phyloP scores from a whole-genome alignment of 257 asterid genomes.

The Solanum boliviense region DNA sequence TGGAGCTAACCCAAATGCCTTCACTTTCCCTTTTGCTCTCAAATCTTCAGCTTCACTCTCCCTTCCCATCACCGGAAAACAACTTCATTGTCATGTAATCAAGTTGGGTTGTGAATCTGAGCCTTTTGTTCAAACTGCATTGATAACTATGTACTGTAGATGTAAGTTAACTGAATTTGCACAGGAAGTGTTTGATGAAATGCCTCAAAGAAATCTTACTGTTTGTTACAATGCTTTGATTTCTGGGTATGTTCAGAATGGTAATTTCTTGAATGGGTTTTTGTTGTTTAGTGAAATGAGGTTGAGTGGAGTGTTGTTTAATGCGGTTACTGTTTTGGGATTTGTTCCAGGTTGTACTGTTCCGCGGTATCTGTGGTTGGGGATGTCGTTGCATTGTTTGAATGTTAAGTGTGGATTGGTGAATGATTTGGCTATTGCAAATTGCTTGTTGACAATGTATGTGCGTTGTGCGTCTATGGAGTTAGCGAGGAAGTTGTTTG shows the following conservation, averaged over 20 bases:
- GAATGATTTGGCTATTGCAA: slow-evolving; percentile 42
- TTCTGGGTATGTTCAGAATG: slow-evolving; percentile 45
- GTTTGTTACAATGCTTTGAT: slow-evolving; percentile 82
- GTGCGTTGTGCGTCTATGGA: slow-evolving; percentile 46
- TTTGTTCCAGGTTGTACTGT: slow-evolving; percentile 55
- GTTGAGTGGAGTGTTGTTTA: slow-evolving; percentile 18
- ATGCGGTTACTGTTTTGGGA: slow-evolving; percentile 57
- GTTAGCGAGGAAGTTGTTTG: slow-evolving; percentile 47
- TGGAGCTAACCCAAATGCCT: slow-evolving; percentile 58
- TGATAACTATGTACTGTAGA: slow-evolving; percentile 46
- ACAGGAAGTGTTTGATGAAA: slow-evolving; percentile 59
- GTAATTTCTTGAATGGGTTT: slow-evolving; percentile 27
- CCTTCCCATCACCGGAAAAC: slow-evolving; percentile 34
- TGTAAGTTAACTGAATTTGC: slow-evolving; percentile 28
- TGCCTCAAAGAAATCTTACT: slow-evolving; percentile 34
- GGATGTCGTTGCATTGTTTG: slow-evolving; percentile 58
- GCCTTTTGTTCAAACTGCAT: slow-evolving; percentile 74
- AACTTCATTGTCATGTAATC: slow-evolving; percentile 65
- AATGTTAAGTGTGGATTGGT: slow-evolving; percentile 34
- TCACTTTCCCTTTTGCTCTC: slow-evolving; percentile 76
- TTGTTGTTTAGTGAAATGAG: slow-evolving; percentile 50
- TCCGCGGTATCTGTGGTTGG: slow-evolving; percentile 36
- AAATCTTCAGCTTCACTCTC: slow-evolving; percentile 61
- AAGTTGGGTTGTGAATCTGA: slow-evolving; percentile 65
- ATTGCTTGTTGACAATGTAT: slow-evolving; percentile 83